Conservation (phyloP, 2,329 filamentous ascomycete genomes). For the Paecilomyces fulvus region DNA sequence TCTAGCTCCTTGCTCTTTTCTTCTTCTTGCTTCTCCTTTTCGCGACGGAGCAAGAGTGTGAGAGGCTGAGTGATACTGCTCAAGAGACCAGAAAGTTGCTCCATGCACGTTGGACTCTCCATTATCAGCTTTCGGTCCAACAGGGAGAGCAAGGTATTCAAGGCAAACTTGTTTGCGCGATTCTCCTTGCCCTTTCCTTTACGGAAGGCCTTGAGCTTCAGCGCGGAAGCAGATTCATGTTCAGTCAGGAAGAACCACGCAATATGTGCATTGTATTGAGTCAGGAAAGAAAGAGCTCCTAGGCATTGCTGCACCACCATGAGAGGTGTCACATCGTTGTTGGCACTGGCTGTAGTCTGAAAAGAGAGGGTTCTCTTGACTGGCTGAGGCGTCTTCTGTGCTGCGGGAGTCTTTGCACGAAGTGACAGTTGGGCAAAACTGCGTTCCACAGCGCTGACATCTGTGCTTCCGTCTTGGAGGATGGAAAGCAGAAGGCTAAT, state of each 20-base stretch:
- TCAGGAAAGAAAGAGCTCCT: conserved; percentile 73
- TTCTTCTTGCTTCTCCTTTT: conserved; percentile 59
- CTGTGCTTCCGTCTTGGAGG: conserved; percentile 87
- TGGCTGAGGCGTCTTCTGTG: conserved; percentile 73
- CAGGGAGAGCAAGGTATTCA: conserved; percentile 81
- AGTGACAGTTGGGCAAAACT: conserved; percentile 91
- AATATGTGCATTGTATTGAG: conserved; percentile 76
- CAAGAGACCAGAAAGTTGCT: conserved; percentile 76
- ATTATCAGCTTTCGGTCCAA: conserved; percentile 92
- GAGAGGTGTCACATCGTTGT: conserved; percentile 83
- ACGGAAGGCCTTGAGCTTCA: conserved; percentile 67
- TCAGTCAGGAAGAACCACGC: conserved; percentile 90
- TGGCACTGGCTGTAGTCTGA: conserved; percentile 46
- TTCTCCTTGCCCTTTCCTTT: conserved; percentile 85
- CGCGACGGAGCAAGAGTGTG: conserved; percentile 70
- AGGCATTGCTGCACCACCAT: conserved; percentile 95
- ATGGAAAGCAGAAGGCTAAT: conserved; percentile 88
- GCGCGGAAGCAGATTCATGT: conserved; percentile 69
- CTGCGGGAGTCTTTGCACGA: conserved; percentile 71
- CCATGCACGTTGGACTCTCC: conserved; percentile 96
- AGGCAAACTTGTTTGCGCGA: conserved; percentile 76
- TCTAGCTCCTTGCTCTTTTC: conserved; percentile 32
- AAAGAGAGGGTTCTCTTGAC: conserved; percentile 67
- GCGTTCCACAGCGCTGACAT: conserved; percentile 86
- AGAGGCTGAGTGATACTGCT: conserved; percentile 83